Evolutionary conservation across 148 eudicot genomes (phyloP).

Genomic region (Silene conica): DNA sequence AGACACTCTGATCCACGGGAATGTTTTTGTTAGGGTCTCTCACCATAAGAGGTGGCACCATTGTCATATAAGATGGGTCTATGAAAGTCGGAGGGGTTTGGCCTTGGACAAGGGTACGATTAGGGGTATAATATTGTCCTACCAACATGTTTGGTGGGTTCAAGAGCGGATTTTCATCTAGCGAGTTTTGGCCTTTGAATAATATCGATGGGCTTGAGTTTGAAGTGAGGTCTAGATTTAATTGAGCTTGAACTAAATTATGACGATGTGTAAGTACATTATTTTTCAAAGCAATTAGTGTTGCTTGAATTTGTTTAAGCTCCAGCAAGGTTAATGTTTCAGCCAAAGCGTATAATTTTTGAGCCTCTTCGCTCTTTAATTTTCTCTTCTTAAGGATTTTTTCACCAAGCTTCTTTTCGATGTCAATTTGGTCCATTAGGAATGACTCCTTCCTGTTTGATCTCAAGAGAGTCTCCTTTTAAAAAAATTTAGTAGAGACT

Average conservation of each 20-base stretch:
- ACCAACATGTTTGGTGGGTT: not conserved
- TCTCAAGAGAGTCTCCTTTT: not conserved
- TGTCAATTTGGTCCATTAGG: slow-evolving; percentile 18
- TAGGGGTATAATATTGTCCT: too few species aligned
- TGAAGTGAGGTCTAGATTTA: too few species aligned
- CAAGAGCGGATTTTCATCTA: too few species aligned
- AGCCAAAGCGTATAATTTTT: slow-evolving; percentile 29
- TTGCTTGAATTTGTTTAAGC: not conserved
- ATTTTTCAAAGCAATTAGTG: not conserved
- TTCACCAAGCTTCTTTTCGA: slow-evolving; percentile 26
- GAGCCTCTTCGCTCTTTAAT: slow-evolving; percentile 1
- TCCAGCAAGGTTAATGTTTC: not conserved
- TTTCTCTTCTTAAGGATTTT: slow-evolving; percentile 19
- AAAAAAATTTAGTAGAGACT: not conserved
- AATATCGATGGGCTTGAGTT: too few species aligned
- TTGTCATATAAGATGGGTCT: too few species aligned
- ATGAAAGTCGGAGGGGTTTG: too few species aligned
- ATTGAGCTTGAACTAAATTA: too few species aligned
- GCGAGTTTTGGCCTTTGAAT: too few species aligned
- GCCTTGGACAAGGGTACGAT: too few species aligned
- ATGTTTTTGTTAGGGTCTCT: too few species aligned
- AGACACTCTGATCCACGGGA: too few species aligned
- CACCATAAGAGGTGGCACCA: too few species aligned
- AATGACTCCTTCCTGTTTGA: slow-evolving; percentile 16
- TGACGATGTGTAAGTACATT: not conserved